These are phyloP conservation scores for Candida namnaoensis DNA, from an alignment of 805 yeast genomes.

Conservation along the genomic window DNA sequence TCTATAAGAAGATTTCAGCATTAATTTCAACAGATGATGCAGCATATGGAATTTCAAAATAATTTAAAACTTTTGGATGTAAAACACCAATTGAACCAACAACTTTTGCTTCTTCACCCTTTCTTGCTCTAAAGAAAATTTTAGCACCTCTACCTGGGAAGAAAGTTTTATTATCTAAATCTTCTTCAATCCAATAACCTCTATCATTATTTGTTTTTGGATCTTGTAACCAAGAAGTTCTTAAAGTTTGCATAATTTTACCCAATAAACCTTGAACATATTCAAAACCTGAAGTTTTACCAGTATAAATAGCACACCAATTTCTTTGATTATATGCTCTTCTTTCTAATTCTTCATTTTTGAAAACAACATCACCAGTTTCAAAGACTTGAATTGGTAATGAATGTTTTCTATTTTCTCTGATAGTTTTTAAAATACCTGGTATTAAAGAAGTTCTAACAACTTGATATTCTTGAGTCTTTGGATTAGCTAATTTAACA, in stretches of 20 bases:
- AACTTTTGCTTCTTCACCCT: conserved; percentile 44
- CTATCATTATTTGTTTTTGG: conserved; percentile 41
- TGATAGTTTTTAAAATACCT: conserved; percentile 89
- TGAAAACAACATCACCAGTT: conserved; percentile 88
- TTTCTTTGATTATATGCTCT: conserved; percentile 88
- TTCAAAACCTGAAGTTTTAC: conserved; percentile 94
- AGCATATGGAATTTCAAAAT: conserved; percentile 88
- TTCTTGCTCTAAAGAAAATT: conserved; percentile 60
- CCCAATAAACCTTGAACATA: conserved; percentile 90
- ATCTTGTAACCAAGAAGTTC: conserved; percentile 70
- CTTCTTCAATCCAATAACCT: conserved; percentile 85
- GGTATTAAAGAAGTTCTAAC: conserved; percentile 93
- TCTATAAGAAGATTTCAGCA: conserved; percentile 74
- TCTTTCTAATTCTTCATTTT: conserved; percentile 73
- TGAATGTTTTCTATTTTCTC: conserved; percentile 93
- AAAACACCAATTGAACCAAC: conserved; percentile 89
- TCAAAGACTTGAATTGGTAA: conserved; percentile 94
- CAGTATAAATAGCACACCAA: conserved; percentile 92
- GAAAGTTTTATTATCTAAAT: conserved; percentile 56
- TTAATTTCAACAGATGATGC: conserved; percentile 87
- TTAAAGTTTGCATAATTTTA: conserved; percentile 91
- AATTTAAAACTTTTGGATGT: conserved; percentile 86
- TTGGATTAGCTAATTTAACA: conserved; percentile 91
- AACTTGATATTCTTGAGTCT: conserved; percentile 94
- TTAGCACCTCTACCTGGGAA: conserved; percentile 98